Conservation (phyloP, 148 eudicot species). For the Polygonum maritimum region DNA sequence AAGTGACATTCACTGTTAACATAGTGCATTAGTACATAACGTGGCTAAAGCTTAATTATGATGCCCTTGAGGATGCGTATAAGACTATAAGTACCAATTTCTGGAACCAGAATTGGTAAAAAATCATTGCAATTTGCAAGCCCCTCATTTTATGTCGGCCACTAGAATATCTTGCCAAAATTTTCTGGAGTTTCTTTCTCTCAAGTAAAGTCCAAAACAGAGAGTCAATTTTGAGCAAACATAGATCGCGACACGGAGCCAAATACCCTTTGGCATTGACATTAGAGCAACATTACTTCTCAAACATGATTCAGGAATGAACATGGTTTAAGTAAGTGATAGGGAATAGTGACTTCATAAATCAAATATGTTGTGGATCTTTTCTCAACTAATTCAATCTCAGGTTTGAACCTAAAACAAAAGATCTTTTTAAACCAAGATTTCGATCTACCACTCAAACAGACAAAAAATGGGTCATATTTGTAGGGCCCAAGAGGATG, state of each 20-base stretch:
- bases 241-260: neutral
- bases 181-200: neutral
- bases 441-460: too few species aligned
- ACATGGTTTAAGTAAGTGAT: neutral
- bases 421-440: neutral
- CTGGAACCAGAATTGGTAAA: neutral
- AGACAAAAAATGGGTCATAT: too few species aligned
- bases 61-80: neutral
- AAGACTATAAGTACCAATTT: neutral
- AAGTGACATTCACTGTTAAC: conserved; percentile 5
- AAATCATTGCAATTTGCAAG: neutral
- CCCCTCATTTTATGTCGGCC: neutral
- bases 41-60: neutral
- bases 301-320: neutral
- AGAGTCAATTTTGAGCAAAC: neutral
- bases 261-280: neutral
- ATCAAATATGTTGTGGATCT: neutral
- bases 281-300: conserved; percentile 1
- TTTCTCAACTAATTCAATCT: neutral
- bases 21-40: neutral
- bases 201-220: neutral
- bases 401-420: neutral
- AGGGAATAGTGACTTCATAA: neutral
- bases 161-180: neutral
- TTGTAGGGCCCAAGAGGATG: too few species aligned